These are phyloP conservation scores for Inosperma sp. DNA, from an alignment of 768 basidiomycete species.

Conservation along the genomic window DNA sequence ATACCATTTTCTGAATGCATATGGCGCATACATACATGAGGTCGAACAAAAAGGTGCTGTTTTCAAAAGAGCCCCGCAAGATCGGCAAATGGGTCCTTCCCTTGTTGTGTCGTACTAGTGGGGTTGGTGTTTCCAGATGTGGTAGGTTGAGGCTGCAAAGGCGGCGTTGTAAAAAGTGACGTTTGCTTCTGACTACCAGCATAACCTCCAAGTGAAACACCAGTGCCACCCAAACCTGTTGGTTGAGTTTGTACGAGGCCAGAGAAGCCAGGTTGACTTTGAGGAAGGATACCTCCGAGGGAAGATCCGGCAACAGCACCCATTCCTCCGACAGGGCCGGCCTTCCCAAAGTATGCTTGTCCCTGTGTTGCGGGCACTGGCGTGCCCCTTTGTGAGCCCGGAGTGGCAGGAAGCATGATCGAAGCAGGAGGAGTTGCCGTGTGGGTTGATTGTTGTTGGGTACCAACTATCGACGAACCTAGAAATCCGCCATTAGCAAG, in stretches of 20 bases:
- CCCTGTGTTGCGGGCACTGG: slow-evolving; percentile 9
- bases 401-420: slow-evolving; percentile 38
- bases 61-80: slow-evolving; percentile 68
- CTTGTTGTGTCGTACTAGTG: slow-evolving; percentile 26
- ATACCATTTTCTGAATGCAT: too few species aligned
- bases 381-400: slow-evolving; percentile 19
- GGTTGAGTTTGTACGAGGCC: not conserved
- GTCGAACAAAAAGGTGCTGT: not conserved
- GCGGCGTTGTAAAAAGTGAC: not conserved
- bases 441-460: slow-evolving; percentile 21
- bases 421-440: slow-evolving; percentile 36
- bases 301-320: slow-evolving; percentile 1
- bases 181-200: slow-evolving; percentile 3
- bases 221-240: not conserved
- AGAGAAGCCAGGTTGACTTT: not conserved
- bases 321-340: slow-evolving; percentile 5
- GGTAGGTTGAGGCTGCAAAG: slow-evolving; percentile 14
- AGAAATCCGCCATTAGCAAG: slow-evolving; percentile 20
- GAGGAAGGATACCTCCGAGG: slow-evolving; percentile 4
- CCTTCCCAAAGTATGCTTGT: slow-evolving; percentile 1
- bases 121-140: slow-evolving; percentile 1
- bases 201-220: not conserved
- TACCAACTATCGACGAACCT: slow-evolving; percentile 12
- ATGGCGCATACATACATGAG: too few species aligned
- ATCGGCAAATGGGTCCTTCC: slow-evolving; percentile 84